Evolutionary conservation across 169 alveolate species (phyloP), one percentile per base, ranked within the genome.

Genomic region (Eimeria maxima): DNA sequence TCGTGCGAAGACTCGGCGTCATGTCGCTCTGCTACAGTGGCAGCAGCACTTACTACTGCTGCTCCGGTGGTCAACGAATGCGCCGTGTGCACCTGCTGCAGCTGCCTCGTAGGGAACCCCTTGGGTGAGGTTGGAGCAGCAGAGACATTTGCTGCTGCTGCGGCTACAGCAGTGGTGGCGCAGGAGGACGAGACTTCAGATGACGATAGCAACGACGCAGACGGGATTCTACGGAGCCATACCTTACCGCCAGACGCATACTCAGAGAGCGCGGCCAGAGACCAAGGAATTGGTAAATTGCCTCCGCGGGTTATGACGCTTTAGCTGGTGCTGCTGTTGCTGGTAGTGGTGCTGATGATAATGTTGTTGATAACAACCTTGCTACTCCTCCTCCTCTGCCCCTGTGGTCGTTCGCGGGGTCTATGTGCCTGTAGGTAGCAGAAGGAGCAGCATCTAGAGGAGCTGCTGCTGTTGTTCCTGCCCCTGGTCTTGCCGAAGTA

Each of bases 221-320:
- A 90, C 44, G 95, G 95, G 8, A 27, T 90, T 18, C 76, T 90
- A 42, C 73, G 90, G 60, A n/a, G 90, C 63, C 88, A 81, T 57
- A 38, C 63, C 24, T 16, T 90, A 14, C 50, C 42, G 80, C 90
- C 74, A 50, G 81, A 29, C n/a, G 95, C 78, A 2, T 90, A 90
- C 50, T 33, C 87, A 27, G 65, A 76, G 50, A 76, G 87, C 44
- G 87, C 87, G 29, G 47, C 81, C 42, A 71, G 87, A 44, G 55
- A 42, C 6, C 87, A 47, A 22, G 87, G 87, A 22, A 13, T 76
- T 22, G 87, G 87, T 76, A 14, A 38, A 63, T 29, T 42, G 55
- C n/a, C 0, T 10, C 81, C 27, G 81, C 47, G n/a, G 81, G 20
- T 71, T 8, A 11, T 71, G 81, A 5, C 29, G 42, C 44, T 27